Conservation (phyloP, 768 basidiomycete species). For the Leccinum subtestaceum region DNA sequence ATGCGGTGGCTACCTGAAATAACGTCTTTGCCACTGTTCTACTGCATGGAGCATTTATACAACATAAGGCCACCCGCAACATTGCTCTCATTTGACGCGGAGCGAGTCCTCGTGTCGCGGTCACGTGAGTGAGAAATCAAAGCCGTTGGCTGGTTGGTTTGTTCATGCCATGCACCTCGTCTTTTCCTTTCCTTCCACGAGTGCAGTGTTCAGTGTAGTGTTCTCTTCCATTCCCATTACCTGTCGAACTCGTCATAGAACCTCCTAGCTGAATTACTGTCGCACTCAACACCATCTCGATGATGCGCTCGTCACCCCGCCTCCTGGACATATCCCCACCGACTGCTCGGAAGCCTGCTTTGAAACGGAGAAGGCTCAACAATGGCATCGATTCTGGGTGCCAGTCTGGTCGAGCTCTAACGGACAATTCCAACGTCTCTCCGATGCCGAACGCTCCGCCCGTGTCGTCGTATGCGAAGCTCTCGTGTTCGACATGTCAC, state of each 20-base stretch:
- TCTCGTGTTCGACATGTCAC: slow-evolving; percentile 31
- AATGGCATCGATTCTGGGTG: slow-evolving; percentile 14
- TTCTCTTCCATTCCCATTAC: neutral
- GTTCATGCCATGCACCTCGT: neutral
- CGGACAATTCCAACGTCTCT: slow-evolving; percentile 20
- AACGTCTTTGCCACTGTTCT: too few species aligned
- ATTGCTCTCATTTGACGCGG: neutral
- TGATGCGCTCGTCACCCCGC: slow-evolving; percentile 19
- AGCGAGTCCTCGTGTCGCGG: slow-evolving; percentile 19
- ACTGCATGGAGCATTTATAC: too few species aligned
- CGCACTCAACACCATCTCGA: neutral
- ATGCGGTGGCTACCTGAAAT: neutral
- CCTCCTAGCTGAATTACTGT: neutral
- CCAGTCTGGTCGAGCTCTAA: slow-evolving; percentile 13
- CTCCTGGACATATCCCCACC: slow-evolving; percentile 11
- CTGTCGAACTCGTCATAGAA: neutral
- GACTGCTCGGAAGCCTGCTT: slow-evolving; percentile 15
- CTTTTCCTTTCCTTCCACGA: neutral
- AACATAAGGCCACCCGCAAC: too few species aligned
- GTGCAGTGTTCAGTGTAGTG: neutral
- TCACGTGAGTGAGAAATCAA: slow-evolving; percentile 31
- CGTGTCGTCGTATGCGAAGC: slow-evolving; percentile 11
- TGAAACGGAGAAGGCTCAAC: slow-evolving; percentile 29
- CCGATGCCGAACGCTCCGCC: neutral
- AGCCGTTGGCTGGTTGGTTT: neutral